Evolutionary conservation across 2,329 filamentous ascomycete species (phyloP).

Genomic region (Aspergillus transmontanensis): DNA sequence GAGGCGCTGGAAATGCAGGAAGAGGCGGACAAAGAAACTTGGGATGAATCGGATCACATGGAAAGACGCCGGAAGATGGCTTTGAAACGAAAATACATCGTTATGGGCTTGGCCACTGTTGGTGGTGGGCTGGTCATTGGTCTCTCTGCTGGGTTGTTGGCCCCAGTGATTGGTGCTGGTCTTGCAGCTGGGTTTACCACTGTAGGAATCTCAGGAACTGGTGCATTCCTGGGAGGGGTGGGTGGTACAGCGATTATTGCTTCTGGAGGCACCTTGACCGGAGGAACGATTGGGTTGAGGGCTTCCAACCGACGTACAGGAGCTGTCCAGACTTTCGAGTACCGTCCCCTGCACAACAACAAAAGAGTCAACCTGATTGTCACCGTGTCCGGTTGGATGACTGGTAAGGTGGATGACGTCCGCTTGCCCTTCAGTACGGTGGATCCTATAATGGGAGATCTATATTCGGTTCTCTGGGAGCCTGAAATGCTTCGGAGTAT

Average conservation of each 20-base stretch:
- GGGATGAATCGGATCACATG: constrained; percentile 96
- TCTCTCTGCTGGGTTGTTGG: constrained; percentile 85
- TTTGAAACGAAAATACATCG: constrained; percentile 79
- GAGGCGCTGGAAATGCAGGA: constrained; percentile 98
- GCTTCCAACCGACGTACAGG: constrained; percentile 88
- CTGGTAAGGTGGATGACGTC: constrained; percentile 94
- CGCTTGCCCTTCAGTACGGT: constrained; percentile 94
- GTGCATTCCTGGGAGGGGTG: constrained; percentile 84
- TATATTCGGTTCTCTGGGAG: constrained; percentile 97
- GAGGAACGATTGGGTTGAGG: constrained; percentile 80
- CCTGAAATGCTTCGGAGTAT: constrained; percentile 97
- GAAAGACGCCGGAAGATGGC: constrained; percentile 79
- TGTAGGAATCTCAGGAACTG: constrained; percentile 86
- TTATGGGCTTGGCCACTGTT: constrained; percentile 96
- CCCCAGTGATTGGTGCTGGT: constrained; percentile 90
- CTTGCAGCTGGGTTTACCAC: constrained; percentile 93
- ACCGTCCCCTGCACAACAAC: constrained; percentile 94
- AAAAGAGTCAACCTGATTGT: constrained; percentile 95
- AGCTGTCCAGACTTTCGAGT: constrained; percentile 94
- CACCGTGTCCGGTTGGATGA: constrained; percentile 97
- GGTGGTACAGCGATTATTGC: constrained; percentile 95
- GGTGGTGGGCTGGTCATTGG: constrained; percentile 95
- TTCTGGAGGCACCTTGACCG: constrained; percentile 81
- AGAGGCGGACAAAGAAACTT: constrained; percentile 89
- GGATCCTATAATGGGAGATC: constrained; percentile 95